Evolutionary conservation across 345 rosid genomes (phyloP), one percentile per base, ranked within the genome.

Genomic region (Toxicodendron radicans): DNA sequence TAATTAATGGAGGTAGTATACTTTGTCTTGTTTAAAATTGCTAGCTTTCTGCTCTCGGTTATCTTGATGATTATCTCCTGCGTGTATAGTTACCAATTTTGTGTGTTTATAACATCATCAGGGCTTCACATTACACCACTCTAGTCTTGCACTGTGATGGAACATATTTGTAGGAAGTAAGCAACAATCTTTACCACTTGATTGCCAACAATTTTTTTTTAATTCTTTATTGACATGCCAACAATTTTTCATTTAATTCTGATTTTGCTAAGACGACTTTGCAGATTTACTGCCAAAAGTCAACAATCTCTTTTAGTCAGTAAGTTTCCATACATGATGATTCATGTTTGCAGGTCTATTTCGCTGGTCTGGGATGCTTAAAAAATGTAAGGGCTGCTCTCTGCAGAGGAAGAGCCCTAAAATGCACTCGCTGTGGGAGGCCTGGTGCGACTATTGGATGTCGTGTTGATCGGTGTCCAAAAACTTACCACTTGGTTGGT

Each of bases 361-460:
- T 95, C 86, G 99, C 99, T 76, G 97, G 98, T 73, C 82, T 95
- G 81, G 99, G 99, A 68, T 75, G 92, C 94, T 88, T 95, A 80
- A 95, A 91, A 84, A 95, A 90, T 77, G 85, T 95, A 64, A 89
- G 96, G 85, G 98, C 99, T 46, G 99, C 99, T 56, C 97, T 93
- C 74, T 91, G 87, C 77, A 87, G 98, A 83, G 99, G 99, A 78
- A 88, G 87, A 82, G 96, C 97, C 61, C 79, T 95, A 78, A 95
- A 95, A 82, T 95, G 99, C 81, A 90, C 84, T 75, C 92, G 96
- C 74, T 93, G 99, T 83, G 96, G 93, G 81, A 90, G 99, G 85
- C 94, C 96, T 71, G 99, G 99, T 70, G 99, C 99, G 78, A 93
- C 99, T 69, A 95, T 90, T 72, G 99, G 99, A 63, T 95, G 99